A percentile compares a stretch with the other conserved stretches of the same genome.
Conservation (phyloP, 2,329 filamentous ascomycete species). For the Metarhizium sp. region DNA sequence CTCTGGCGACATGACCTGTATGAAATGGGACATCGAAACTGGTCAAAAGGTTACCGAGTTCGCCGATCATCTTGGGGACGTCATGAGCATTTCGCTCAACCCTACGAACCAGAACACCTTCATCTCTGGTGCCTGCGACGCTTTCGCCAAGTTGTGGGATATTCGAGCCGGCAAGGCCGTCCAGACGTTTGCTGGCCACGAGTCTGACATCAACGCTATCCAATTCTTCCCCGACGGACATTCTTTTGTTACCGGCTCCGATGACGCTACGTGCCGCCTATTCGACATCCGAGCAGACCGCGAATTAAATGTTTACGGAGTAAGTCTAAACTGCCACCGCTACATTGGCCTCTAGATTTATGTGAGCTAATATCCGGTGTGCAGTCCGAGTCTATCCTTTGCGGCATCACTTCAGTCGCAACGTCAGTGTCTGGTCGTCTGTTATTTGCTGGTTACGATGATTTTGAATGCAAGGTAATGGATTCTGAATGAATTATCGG, state of each 20-base stretch:
- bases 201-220: conserved; percentile 98
- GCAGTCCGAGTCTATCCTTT: conserved; percentile 93
- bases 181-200: conserved; percentile 96
- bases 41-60: conserved; percentile 97
- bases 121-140: conserved; percentile 97
- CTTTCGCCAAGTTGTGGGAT: conserved; percentile 98
- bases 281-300: conserved; percentile 97
- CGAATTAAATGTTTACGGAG: conserved; percentile 59
- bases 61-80: conserved; percentile 93
- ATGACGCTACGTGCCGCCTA: conserved; percentile 92
- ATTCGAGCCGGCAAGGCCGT: conserved; percentile 96
- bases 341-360: not conserved
- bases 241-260: conserved; percentile 94
- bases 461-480: conserved; percentile 96
- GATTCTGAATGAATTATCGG: not conserved
- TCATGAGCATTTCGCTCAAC: conserved; percentile 99
- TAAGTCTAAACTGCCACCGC: conserved; percentile 28
- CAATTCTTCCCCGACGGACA: conserved; percentile 99
- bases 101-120: conserved; percentile 99
- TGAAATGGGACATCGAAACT: conserved; percentile 99
- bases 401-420: conserved; percentile 95
- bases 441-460: conserved; percentile 94
- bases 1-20: conserved; percentile 98
- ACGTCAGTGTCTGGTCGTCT: conserved; percentile 94
- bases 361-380: conserved; percentile 10